These are phyloP conservation scores for Lepraria neglecta DNA, from an alignment of 495 filamentous ascomycete genomes.

Conservation along the genomic window DNA sequence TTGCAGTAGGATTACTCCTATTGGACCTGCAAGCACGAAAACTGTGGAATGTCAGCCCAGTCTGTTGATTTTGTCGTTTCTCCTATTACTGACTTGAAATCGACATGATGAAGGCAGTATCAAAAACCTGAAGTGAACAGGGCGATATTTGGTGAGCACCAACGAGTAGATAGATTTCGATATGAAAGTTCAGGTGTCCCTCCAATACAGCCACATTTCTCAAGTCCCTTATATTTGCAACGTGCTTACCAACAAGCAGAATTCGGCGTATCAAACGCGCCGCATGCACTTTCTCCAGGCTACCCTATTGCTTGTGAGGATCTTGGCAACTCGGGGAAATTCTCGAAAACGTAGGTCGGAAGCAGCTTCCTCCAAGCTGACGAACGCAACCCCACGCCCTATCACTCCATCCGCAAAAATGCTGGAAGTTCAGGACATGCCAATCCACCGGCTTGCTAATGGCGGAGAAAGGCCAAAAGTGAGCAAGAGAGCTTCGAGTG, in stretches of 20 bases:
- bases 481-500: background rate
- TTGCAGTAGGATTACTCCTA: background rate
- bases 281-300: background rate
- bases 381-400: background rate
- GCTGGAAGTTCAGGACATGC: background rate
- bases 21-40: background rate
- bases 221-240: too few species aligned
- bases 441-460: background rate
- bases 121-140: background rate
- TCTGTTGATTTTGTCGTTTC: background rate
- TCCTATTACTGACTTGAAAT: background rate
- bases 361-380: background rate
- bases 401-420: background rate
- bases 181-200: too few species aligned
- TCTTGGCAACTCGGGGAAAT: background rate
- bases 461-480: background rate
- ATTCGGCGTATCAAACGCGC: background rate
- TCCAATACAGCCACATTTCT: background rate
- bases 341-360: background rate
- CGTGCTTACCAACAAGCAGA: background rate
- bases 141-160: background rate
- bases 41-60: background rate
- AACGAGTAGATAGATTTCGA: too few species aligned
- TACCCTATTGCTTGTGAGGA: background rate
- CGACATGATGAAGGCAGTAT: background rate